A percentile compares a stretch with the other conserved stretches of the same genome.
Conservation (phyloP, 208 protist genomes). For the Porcisia hertigi region DNA sequence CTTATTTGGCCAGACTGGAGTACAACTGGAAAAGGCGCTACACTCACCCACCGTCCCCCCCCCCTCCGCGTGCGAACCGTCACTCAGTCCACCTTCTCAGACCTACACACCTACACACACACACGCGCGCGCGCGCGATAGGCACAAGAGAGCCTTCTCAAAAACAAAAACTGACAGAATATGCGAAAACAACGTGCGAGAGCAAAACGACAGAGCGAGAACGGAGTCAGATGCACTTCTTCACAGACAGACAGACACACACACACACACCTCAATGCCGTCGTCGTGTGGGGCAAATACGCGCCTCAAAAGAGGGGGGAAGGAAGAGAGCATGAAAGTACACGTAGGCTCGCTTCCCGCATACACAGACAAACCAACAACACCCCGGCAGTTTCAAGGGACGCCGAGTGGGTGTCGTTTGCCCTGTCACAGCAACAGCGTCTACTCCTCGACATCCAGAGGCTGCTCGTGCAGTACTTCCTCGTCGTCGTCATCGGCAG, state of each 20-base stretch:
- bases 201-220: not conserved
- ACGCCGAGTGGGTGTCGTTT: not conserved
- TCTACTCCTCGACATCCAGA: slow-evolving; percentile 86
- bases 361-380: not conserved
- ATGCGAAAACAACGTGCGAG: not conserved
- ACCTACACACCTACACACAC: slow-evolving; percentile 1
- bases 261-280: too few species aligned
- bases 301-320: not conserved
- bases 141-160: not conserved
- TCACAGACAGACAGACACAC: not conserved
- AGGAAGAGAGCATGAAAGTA: not conserved
- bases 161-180: not conserved
- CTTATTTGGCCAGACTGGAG: not conserved
- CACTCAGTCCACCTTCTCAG: not conserved
- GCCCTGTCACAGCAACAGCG: not conserved
- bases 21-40: not conserved
- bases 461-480: slow-evolving; percentile 69
- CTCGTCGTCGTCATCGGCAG: slow-evolving; percentile 61
- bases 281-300: not conserved
- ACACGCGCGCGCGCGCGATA: not conserved
- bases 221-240: too few species aligned
- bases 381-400: not conserved
- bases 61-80: not conserved
- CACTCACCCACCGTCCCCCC: not conserved
- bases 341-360: not conserved